Conservation (phyloP, 768 basidiomycete genomes). For the Cytidiella melzeri region DNA sequence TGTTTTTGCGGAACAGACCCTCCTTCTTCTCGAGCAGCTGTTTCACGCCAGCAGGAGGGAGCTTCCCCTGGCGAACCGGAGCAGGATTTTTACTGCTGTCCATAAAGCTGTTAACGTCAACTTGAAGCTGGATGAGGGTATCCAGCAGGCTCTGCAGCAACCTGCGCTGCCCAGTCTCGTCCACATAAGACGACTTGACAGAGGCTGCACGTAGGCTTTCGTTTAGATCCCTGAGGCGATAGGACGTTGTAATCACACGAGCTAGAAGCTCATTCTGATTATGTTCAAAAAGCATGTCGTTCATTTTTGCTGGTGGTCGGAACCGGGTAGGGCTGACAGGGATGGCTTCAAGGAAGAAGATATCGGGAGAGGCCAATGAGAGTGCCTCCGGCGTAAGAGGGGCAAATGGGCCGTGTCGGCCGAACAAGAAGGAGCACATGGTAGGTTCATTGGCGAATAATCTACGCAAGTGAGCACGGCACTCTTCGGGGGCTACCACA, state of each 20-base stretch:
- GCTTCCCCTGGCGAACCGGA: constrained; percentile 77
- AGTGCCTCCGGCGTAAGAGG: constrained; percentile 53
- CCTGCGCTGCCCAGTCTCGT: constrained; percentile 45
- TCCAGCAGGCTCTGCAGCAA: constrained; percentile 71
- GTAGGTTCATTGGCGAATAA: constrained; percentile 78
- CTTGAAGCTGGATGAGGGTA: constrained; percentile 81
- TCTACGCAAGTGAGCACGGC: constrained; percentile 85
- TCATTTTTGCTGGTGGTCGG: constrained; percentile 88
- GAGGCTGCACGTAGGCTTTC: constrained; percentile 54
- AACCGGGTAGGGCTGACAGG: constrained; percentile 93
- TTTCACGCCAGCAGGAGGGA: constrained; percentile 91
- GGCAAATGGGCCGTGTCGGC: constrained; percentile 84
- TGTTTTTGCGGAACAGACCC: constrained; percentile 94
- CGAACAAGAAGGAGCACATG: constrained; percentile 86
- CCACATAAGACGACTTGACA: constrained; percentile 46
- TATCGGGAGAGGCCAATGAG: constrained; percentile 76
- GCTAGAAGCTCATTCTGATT: constrained; percentile 89
- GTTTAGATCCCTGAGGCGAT: constrained; percentile 74
- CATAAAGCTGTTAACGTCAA: constrained; percentile 95
- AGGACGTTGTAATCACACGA: constrained; percentile 73
- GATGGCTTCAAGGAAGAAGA: constrained; percentile 95
- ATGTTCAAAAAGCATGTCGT: constrained; percentile 91
- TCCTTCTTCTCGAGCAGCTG: constrained; percentile 98
- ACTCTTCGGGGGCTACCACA: constrained; percentile 86
- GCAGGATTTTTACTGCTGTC: constrained; percentile 94